Evolutionary conservation across 805 yeast genomes (phyloP), one percentile per base, ranked within the genome.

Genomic region (Myxozyma mucilagina): DNA sequence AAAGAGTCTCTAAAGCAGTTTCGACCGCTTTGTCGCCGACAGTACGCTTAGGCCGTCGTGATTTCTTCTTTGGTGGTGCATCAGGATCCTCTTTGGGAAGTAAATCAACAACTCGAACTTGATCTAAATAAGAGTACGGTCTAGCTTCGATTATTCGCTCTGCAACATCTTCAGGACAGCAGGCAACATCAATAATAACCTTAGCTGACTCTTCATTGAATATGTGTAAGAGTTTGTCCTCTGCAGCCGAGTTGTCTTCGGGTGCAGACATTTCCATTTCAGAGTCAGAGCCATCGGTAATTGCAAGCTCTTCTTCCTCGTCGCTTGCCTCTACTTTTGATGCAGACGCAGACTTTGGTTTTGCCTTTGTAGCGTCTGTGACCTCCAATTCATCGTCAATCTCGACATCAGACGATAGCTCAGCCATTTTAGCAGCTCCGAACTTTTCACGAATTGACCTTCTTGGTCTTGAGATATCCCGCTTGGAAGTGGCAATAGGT

Each of bases 121-220:
- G 81, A 57, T 79, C 82, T 24, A 93, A 78, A 24, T 83, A 77
- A 0, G 68, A 66, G 71, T 80, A 93, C 0, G 98, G 97, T 68
- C 99, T 80, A 60, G 80, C 78, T 4, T 79, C 74, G n/a, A 89
- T 79, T 16, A 94, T 75, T 6, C 78, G 64, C 36, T 84, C 81
- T 0, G 96, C 97, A 34, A 83, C 78, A 8, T 80, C 82, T 10
- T 89, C 85, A 0, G 84, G 78, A 52, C 90, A 85, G 34, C 85
- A 85, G 6, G 94, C 84, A 36, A 92, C 84, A 75, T 93, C 98
- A 10, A 87, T 82, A 48, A 94, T 77, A 71, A 92, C 97, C 58
- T 85, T 83, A 1, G 77, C 78, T 14, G 88, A 82, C 0, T 96
- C 93, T 11, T 84, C 82, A 73, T 94, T 94, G 65, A 93, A 78